Percentiles rank a stretch among this genome's conserved stretches.
Conservation (phyloP, 148 eudicot species). For the Silene conica region DNA sequence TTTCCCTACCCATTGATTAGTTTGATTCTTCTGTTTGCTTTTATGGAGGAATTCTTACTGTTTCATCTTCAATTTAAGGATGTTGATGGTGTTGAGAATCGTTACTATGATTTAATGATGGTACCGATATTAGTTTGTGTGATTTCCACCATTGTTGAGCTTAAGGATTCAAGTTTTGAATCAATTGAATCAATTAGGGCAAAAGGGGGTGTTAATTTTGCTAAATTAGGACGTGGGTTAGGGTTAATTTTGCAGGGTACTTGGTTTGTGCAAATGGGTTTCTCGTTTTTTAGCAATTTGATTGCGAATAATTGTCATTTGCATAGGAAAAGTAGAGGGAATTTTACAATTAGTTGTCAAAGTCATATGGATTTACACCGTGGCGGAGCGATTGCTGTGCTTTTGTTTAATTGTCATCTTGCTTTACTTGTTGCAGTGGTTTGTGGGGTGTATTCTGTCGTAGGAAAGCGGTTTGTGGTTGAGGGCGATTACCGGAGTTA, state of each 20-base stretch:
- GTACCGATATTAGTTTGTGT: conserved; percentile 50
- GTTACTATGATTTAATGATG: conserved; percentile 56
- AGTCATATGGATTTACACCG: conserved; percentile 66
- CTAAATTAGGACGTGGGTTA: conserved; percentile 57
- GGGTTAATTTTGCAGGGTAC: conserved; percentile 69
- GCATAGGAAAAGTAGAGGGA: conserved; percentile 57
- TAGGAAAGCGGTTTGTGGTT: conserved; percentile 32
- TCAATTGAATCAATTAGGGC: background rate
- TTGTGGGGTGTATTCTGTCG: conserved; percentile 38
- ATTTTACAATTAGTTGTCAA: conserved; percentile 56
- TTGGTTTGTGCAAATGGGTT: conserved; percentile 82
- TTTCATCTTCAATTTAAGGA: conserved; percentile 62
- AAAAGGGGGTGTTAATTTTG: conserved; percentile 7
- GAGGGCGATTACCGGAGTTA: conserved; percentile 32
- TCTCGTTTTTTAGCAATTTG: conserved; percentile 53
- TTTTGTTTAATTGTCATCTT: conserved; percentile 71
- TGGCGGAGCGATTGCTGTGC: conserved; percentile 62
- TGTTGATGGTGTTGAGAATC: conserved; percentile 54
- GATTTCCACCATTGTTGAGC: conserved; percentile 45
- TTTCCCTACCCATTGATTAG: conserved; percentile 39
- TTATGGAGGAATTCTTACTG: conserved; percentile 54
- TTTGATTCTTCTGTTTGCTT: conserved; percentile 48
- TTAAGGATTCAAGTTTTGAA: conserved; percentile 7
- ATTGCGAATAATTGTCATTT: conserved; percentile 52
- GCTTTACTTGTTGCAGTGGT: conserved; percentile 52